Conservation (phyloP, 306 rosid species). For the Delonix regia region DNA sequence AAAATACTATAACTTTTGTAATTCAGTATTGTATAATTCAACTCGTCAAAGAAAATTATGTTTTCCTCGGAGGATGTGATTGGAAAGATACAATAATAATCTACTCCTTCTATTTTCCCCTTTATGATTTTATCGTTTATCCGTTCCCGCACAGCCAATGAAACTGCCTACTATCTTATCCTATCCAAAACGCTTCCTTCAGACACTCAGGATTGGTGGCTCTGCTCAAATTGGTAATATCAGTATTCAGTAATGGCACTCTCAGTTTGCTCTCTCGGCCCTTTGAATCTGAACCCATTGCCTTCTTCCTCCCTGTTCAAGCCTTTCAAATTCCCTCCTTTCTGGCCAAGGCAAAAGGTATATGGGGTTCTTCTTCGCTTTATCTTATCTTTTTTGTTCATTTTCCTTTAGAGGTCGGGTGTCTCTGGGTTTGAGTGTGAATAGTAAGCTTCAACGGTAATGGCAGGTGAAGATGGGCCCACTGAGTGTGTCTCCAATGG, state of each 20-base stretch:
- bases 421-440: neutral
- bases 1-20: too few species aligned
- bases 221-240: neutral
- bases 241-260: slow-evolving; percentile 48
- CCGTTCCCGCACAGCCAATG: slow-evolving; percentile 30
- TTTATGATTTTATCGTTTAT: slow-evolving; percentile 6
- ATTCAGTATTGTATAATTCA: too few species aligned
- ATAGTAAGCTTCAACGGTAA: slow-evolving; percentile 10
- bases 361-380: neutral
- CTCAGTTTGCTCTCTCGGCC: slow-evolving; percentile 42
- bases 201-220: neutral
- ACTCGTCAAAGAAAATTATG: too few species aligned
- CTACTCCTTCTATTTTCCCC: too few species aligned
- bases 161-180: neutral
- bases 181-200: neutral
- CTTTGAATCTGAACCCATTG: slow-evolving; percentile 42
- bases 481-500: slow-evolving; percentile 88
- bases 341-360: slow-evolving; percentile 83
- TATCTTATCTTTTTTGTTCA: neutral
- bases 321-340: slow-evolving; percentile 62
- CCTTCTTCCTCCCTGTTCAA: slow-evolving; percentile 58
- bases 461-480: slow-evolving; percentile 88
- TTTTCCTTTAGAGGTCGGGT: neutral
- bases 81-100: too few species aligned
- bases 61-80: too few species aligned